Evolutionary conservation across 2,329 filamentous ascomycete species (phyloP).

Genomic region (Cordyceps cicadae): DNA sequence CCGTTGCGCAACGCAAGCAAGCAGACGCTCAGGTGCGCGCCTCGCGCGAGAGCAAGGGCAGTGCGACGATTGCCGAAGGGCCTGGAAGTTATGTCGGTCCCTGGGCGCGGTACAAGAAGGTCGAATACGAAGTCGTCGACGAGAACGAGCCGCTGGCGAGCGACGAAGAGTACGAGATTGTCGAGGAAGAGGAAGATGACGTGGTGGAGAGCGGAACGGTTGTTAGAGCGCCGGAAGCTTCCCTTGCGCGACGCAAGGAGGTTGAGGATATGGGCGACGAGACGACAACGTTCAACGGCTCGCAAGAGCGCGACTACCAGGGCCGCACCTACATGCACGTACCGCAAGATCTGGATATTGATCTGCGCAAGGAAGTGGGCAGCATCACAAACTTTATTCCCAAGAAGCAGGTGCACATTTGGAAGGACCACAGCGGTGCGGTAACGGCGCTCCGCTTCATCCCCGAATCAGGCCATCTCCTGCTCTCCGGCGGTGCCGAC

Average conservation of each 20-base stretch:
- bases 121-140: constrained; percentile 65
- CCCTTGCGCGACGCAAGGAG: constrained; percentile 48
- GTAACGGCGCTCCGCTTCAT: constrained; percentile 89
- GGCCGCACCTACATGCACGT: constrained; percentile 97
- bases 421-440: constrained; percentile 74
- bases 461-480: constrained; percentile 74
- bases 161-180: constrained; percentile 70
- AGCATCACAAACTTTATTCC: constrained; percentile 85
- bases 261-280: constrained; percentile 59
- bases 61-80: constrained; percentile 76
- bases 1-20: constrained; percentile 55
- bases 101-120: constrained; percentile 70
- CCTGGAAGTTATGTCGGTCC: constrained; percentile 85
- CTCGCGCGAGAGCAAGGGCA: constrained; percentile 79
- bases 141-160: constrained; percentile 69
- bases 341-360: constrained; percentile 80
- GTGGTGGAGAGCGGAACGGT: constrained; percentile 57
- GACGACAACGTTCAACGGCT: constrained; percentile 80
- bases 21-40: constrained; percentile 58
- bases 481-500: constrained; percentile 86
- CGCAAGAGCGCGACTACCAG: constrained; percentile 80
- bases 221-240: constrained; percentile 45
- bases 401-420: constrained; percentile 87
- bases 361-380: constrained; percentile 71
- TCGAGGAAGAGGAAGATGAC: constrained; percentile 72